phyloP scores from a whole-genome alignment of 441 rosid species.

The Monsonia emarginata region DNA sequence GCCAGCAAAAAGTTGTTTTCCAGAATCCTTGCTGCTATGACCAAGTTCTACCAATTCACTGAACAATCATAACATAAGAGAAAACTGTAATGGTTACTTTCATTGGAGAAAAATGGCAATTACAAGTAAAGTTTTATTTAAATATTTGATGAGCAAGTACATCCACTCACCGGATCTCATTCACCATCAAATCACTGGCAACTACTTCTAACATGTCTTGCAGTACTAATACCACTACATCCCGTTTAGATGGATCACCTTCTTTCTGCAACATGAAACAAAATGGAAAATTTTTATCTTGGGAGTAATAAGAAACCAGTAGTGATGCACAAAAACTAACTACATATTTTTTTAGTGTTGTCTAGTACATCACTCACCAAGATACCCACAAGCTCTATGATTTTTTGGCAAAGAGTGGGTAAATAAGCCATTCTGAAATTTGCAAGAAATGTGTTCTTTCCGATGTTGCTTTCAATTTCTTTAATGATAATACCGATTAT shows the following conservation, averaged over 20 bases:
- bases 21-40: conserved; percentile 80
- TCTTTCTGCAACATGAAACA: conserved; percentile 63
- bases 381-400: conserved; percentile 81
- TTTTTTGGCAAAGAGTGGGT: conserved; percentile 61
- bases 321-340: neutral
- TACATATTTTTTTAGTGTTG: neutral
- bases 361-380: conserved; percentile 49
- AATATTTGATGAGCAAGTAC: conserved; percentile 14
- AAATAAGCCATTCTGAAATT: conserved; percentile 83
- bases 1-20: conserved; percentile 88
- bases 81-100: conserved; percentile 11
- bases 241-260: conserved; percentile 63
- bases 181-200: conserved; percentile 91
- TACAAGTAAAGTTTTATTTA: neutral
- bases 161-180: conserved; percentile 74
- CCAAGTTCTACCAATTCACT: conserved; percentile 85
- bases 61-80: conserved; percentile 15
- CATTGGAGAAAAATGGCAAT: conserved; percentile 6
- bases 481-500: conserved; percentile 70
- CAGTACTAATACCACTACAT: conserved; percentile 64
- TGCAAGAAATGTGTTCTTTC: conserved; percentile 68
- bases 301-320: neutral
- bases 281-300: conserved; percentile 5
- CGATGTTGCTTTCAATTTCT: conserved; percentile 81
- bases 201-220: conserved; percentile 98